These are phyloP conservation scores for Smallanthus sonchifolius DNA, from an alignment of 129 eudicot genomes.

Conservation along the genomic window DNA sequence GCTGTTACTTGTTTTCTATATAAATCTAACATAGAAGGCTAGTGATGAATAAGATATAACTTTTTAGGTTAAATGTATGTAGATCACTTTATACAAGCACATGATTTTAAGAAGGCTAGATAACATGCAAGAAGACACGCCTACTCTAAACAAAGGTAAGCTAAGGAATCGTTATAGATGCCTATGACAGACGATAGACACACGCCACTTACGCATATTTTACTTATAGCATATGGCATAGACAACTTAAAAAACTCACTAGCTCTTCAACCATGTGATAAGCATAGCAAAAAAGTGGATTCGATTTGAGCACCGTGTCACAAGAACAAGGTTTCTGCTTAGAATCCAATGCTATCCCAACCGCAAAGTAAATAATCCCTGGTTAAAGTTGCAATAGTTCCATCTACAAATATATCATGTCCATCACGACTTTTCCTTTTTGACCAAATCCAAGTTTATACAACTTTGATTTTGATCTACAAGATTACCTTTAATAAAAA, in stretches of 20 bases:
- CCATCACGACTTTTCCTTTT: constrained; percentile 20
- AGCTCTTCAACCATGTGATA: constrained; percentile 35
- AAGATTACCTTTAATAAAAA: neutral
- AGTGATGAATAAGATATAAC: neutral
- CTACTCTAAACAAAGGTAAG: constrained; percentile 22
- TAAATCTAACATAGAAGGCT: neutral
- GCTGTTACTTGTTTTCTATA: constrained; percentile 8
- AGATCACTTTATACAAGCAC: constrained; percentile 16
- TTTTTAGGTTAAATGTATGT: constrained; percentile 5
- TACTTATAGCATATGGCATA: constrained; percentile 9
- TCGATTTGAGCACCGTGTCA: constrained; percentile 31
- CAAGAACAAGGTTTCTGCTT: constrained; percentile 18
- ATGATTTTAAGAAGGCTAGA: constrained; percentile 10
- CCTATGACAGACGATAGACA: neutral
- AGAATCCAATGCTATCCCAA: constrained; percentile 38
- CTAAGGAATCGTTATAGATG: constrained; percentile 13
- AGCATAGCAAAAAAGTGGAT: constrained; percentile 34
- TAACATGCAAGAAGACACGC: constrained; percentile 22
- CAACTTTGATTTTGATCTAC: neutral
- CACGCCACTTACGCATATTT: neutral
- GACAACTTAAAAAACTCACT: constrained; percentile 26
- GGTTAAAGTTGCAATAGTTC: constrained; percentile 14
- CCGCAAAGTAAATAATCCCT: constrained; percentile 24
- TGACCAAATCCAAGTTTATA: constrained; percentile 1
- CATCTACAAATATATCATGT: constrained; percentile 10